These are phyloP conservation scores for Penicillium robsamsonii DNA, from an alignment of 495 filamentous ascomycete species.

Conservation along the genomic window DNA sequence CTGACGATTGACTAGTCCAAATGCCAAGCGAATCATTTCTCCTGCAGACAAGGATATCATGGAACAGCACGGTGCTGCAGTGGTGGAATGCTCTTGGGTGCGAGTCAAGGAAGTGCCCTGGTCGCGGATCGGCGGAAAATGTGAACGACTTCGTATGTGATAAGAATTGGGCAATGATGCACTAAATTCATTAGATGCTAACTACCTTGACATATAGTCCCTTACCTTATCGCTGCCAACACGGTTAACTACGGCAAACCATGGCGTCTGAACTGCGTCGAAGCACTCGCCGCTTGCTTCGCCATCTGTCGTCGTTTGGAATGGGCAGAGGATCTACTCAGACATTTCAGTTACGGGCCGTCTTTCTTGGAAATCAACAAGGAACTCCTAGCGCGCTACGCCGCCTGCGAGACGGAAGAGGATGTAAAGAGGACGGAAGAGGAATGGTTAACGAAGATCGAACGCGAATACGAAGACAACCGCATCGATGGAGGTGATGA, in stretches of 20 bases:
- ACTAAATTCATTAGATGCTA: conserved; percentile 1
- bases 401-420: conserved; percentile 76
- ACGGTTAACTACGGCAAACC: conserved; percentile 96
- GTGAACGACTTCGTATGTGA: conserved; percentile 69
- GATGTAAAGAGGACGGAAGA: conserved; percentile 85
- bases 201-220: conserved; percentile 46
- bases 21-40: conserved; percentile 80
- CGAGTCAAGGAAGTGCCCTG: conserved; percentile 88
- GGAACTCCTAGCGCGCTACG: conserved; percentile 78
- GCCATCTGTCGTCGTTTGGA: conserved; percentile 87
- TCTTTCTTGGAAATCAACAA: conserved; percentile 87
- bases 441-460: conserved; percentile 84
- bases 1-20: conserved; percentile 56
- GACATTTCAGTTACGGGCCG: conserved; percentile 82
- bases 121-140: conserved; percentile 88
- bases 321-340: conserved; percentile 81
- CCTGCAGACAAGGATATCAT: conserved; percentile 77
- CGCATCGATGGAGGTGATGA: conserved; percentile 62
- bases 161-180: not conserved
- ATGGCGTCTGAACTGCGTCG: conserved; percentile 91
- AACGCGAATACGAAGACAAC: conserved; percentile 81
- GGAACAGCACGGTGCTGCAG: conserved; percentile 86
- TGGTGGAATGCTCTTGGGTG: conserved; percentile 97
- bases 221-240: conserved; percentile 95
- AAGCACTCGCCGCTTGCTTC: conserved; percentile 89